A percentile compares a stretch with the other conserved stretches of the same genome.
Conservation (phyloP, 805 yeast species). For the Sugiyamaella qingdaonensis region DNA sequence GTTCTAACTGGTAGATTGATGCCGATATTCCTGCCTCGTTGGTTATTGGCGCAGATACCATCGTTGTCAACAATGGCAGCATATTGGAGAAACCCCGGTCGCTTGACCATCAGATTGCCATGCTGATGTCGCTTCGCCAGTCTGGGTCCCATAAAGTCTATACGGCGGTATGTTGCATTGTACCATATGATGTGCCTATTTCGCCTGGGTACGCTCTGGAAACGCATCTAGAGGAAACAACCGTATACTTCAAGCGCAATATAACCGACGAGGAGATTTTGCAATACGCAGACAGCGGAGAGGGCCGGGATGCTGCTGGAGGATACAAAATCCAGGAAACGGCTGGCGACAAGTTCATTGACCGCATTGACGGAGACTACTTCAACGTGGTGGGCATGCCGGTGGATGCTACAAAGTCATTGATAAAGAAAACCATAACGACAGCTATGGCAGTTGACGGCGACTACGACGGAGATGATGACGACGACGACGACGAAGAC, state of each 20-base stretch:
- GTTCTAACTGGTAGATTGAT: slow-evolving; percentile 27
- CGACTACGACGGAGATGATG: slow-evolving; percentile 12
- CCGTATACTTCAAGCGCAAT: slow-evolving; percentile 34
- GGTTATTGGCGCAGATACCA: slow-evolving; percentile 70
- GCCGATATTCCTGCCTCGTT: slow-evolving; percentile 32
- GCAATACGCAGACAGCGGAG: slow-evolving; percentile 62
- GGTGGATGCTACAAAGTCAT: slow-evolving; percentile 48
- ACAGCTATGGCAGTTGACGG: slow-evolving; percentile 10
- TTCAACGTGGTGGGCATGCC: slow-evolving; percentile 89
- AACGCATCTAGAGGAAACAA: slow-evolving; percentile 41
- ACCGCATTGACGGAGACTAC: slow-evolving; percentile 69
- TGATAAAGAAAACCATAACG: slow-evolving; percentile 30
- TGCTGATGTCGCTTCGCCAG: slow-evolving; percentile 47
- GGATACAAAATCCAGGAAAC: slow-evolving; percentile 81
- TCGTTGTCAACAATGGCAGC: slow-evolving; percentile 53
- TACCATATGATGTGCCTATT: slow-evolving; percentile 39
- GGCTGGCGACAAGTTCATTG: slow-evolving; percentile 60
- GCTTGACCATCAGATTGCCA: slow-evolving; percentile 45
- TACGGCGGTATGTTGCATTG: slow-evolving; percentile 51
- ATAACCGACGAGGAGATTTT: slow-evolving; percentile 54
- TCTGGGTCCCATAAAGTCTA: slow-evolving; percentile 44
- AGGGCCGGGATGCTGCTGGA: slow-evolving; percentile 83
- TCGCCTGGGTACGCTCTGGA: slow-evolving; percentile 40
- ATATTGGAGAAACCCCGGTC: slow-evolving; percentile 80
- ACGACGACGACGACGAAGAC: slow-evolving; percentile 3